These are phyloP conservation scores for Dendrobium officinale DNA, from an alignment of 106 monocot species.

Conservation along the genomic window DNA sequence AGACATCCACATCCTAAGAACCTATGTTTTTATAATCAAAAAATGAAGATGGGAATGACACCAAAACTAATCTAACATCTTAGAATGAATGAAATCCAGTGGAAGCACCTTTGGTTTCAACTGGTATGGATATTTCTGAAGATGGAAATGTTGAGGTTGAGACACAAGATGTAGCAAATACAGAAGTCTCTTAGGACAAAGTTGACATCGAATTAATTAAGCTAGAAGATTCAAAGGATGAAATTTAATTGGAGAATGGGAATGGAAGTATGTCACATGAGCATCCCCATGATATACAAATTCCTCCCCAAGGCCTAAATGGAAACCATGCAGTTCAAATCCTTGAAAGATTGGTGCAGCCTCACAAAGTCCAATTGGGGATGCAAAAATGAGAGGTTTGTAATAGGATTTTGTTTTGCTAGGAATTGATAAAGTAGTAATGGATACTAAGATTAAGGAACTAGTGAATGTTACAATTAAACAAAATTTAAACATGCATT, in stretches of 20 bases:
- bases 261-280: slow-evolving; percentile 46
- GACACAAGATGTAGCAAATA: too few relatives aligned
- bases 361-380: slow-evolving; percentile 9
- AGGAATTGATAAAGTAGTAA: slow-evolving; percentile 5
- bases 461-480: slow-evolving; percentile 10
- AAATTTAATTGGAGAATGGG: slow-evolving; percentile 50
- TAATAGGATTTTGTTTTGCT: slow-evolving; percentile 12
- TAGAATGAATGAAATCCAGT: too few relatives aligned
- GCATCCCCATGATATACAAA: slow-evolving; percentile 48
- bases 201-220: too few relatives aligned
- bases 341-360: slow-evolving; percentile 30
- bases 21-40: too few relatives aligned
- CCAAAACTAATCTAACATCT: too few relatives aligned
- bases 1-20: too few relatives aligned
- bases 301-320: slow-evolving; percentile 65
- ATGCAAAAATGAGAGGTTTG: slow-evolving; percentile 18
- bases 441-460: slow-evolving; percentile 7
- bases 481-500: not conserved
- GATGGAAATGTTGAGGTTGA: too few relatives aligned
- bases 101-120: too few relatives aligned
- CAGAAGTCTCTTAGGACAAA: too few relatives aligned
- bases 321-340: slow-evolving; percentile 47
- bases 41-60: too few relatives aligned
- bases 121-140: too few relatives aligned
- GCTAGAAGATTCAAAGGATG: too few relatives aligned